Evolutionary conservation across 192 early-diverging fungal species (phyloP), one percentile per base, ranked within the genome.

Genomic region (Umbelopsis ramanniana): DNA sequence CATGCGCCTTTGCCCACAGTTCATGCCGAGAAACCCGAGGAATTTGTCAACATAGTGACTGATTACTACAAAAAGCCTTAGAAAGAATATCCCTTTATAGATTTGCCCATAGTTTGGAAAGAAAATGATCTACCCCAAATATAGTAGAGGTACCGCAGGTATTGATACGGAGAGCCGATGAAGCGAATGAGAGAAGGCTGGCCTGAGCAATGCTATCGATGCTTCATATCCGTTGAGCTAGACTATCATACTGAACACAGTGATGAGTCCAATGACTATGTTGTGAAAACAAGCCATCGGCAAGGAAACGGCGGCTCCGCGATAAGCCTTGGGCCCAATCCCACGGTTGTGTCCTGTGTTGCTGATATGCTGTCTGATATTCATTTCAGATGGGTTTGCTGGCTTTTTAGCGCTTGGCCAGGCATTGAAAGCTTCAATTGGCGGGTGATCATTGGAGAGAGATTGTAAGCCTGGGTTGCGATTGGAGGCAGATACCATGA

Each of bases 21-120:
- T n/a, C 91, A 93, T 77, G 85, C 90, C 0, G 89, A 93, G 76
- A 90, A 84, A 74, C 90, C 91, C 23, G 77, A 82, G 5, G 89
- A 90, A 70, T 93, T 93, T 70, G 71, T 88, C 53, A 68, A 79
- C 6, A 46, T 88, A 2, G 86, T 93, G 0, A 82, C 76, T 0
- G 79, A 79, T 8, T 91, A 91, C 55, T 73, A 24, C 35, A 67
- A 66, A 23, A 29, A 2, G 46, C 5, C 17, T 10, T 46, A 46
- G 48, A 50, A 17, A 21, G 6, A 6, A n/a, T 50, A 17, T 21
- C n/a, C 48, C 9, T 15, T 19, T 21, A 50, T 50, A 50, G 17
- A 50, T 46, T 29, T 29, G 29, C 29, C 40, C 40, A 7, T 43
- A 43, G 6, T 11, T 43, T 43, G 1, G 40, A 2, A 43, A 11